A percentile compares a stretch with the other conserved stretches of the same genome.
These are phyloP conservation scores for Rhododendron vialii DNA, from an alignment of 148 eudicot genomes.

Conservation along the genomic window DNA sequence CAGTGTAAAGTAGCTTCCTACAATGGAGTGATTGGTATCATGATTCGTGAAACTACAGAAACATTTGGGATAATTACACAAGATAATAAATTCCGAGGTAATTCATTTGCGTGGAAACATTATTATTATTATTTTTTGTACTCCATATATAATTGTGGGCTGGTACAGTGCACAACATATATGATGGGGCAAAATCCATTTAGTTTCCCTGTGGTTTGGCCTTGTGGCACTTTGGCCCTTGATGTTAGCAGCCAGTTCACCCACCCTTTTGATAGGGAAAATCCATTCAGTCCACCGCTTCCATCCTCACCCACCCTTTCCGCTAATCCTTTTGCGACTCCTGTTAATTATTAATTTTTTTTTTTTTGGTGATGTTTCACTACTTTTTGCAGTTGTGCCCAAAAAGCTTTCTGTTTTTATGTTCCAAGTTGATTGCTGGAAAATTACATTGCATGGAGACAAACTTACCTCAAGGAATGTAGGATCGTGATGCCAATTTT, in stretches of 20 bases:
- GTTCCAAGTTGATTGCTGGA: slow-evolving; percentile 83
- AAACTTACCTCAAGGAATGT: slow-evolving; percentile 42
- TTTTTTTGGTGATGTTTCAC: background rate
- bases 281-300: background rate
- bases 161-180: background rate
- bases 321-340: background rate
- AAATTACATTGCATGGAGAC: slow-evolving; percentile 68
- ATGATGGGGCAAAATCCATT: background rate
- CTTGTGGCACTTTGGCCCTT: background rate
- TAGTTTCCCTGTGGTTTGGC: background rate
- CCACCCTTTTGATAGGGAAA: background rate
- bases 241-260: background rate
- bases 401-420: slow-evolving; percentile 64
- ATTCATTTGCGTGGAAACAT: background rate
- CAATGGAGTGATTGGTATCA: slow-evolving; percentile 57
- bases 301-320: background rate
- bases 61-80: slow-evolving; percentile 71
- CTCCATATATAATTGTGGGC: background rate
- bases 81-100: slow-evolving; percentile 65
- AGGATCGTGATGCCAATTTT: slow-evolving; percentile 22
- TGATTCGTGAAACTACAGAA: slow-evolving; percentile 80
- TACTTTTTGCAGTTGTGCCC: slow-evolving; percentile 53
- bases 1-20: slow-evolving; percentile 48
- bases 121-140: background rate
- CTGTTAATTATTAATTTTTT: background rate